Evolutionary conservation across 345 rosid species (phyloP), one percentile per base, ranked within the genome.

Genomic region (Melastoma malabathricum): DNA sequence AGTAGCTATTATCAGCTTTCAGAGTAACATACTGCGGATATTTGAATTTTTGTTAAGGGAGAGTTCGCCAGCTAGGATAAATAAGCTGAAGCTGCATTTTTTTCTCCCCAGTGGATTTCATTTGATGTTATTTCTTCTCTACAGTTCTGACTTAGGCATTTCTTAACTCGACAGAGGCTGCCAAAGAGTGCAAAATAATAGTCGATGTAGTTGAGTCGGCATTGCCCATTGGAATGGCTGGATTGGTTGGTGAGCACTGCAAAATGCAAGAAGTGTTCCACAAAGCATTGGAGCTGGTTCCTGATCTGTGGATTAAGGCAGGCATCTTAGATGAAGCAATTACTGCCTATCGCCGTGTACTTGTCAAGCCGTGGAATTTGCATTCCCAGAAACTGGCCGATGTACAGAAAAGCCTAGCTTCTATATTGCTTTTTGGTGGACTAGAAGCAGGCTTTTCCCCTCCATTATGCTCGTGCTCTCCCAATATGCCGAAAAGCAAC

Each of bases 291-390:
- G 83, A 81, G 69, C 71, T 93, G 84, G 84, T 85, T 29, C 97
- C 96, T 18, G 48, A 51, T 18, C 67, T 88, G 5, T 85, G 92
- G 92, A 79, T 50, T 27, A 75, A 69, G 67, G 83, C 94, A 10
- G 92, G 95, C 39, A 59, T 57, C 45, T 74, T 84, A 39, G 71
- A 71, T 60, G 83, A 88, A 69, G 83, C 99, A 52, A 68, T 88
- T 29, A 64, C 69, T 56, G 81, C 92, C 10, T 80, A 78, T 66
- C 92, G 85, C 1, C 68, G 82, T 22, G 92, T 78, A 63, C 66
- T 85, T n/a, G 57, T 75, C 60, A 78, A 71, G 74, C 94, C 83
- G 17, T 93, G 99, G 94, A 83, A 83, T 70, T 68, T 93, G 63
- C 81, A 74, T 70, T 73, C 85, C n/a, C 83, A 72, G 31, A 76